phyloP scores from a whole-genome alignment of 2,329 filamentous ascomycete genomes.

The Bipolaris victoriae region DNA sequence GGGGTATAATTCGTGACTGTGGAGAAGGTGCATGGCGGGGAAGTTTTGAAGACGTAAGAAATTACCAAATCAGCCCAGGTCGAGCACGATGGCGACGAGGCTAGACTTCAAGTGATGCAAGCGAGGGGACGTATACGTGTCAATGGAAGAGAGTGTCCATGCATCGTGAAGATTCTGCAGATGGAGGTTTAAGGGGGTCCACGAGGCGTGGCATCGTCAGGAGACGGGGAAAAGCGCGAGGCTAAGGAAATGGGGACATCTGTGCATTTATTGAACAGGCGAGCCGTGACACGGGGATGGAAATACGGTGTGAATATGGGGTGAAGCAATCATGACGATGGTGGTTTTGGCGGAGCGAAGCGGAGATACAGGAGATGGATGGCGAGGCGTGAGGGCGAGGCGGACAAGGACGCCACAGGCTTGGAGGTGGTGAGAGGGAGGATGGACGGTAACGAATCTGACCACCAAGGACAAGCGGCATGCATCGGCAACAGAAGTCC shows the following conservation, averaged over 20 bases:
- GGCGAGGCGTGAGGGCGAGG: too few species aligned
- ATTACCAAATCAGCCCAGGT: constrained; percentile 34
- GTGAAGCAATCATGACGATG: background rate
- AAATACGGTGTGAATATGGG: background rate
- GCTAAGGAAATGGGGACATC: background rate
- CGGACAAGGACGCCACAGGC: constrained; percentile 1
- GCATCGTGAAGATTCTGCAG: constrained; percentile 31
- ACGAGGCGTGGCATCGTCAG: background rate
- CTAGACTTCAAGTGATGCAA: constrained; percentile 31
- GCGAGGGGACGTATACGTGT: constrained; percentile 25
- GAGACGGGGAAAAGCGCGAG: background rate
- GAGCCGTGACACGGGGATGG: background rate
- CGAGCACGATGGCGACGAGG: constrained; percentile 26
- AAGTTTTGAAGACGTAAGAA: constrained; percentile 48
- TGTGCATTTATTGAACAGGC: background rate
- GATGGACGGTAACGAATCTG: constrained; percentile 13
- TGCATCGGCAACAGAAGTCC: constrained; percentile 19
- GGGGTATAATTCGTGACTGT: constrained; percentile 25
- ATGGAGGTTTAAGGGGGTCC: constrained; percentile 21
- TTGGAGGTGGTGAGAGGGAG: constrained; percentile 19
- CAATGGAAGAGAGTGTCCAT: constrained; percentile 19
- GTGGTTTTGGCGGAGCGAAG: constrained; percentile 11
- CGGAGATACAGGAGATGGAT: constrained; percentile 8
- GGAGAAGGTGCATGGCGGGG: constrained; percentile 42
- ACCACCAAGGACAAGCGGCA: constrained; percentile 23